Base-by-base conservation (phyloP, 2,329 filamentous ascomycete genomes). In the Talaromyces piceae region DNA sequence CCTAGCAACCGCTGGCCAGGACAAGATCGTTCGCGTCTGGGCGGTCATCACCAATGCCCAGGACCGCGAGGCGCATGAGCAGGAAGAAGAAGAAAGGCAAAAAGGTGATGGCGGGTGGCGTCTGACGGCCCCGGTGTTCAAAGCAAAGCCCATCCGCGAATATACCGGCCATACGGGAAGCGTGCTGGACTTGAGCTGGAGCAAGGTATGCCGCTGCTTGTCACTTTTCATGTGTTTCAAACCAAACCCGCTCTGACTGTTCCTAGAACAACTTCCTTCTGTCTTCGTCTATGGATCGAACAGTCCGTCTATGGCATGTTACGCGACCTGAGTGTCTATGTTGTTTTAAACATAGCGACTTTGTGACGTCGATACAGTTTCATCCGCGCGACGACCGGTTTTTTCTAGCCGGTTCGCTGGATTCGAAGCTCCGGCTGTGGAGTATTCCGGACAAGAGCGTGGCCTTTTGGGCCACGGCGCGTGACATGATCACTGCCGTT, bases 221-320 rank as follows among this genome's bases (percentile, higher is more conserved):
- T 8, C 31, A 22, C 25, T 31, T 12, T 8, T n/a, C 13, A n/a
- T 28, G n/a, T 22, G 3, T 30, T 20, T 4, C 3, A 45, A 18
- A 22, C 45, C 20, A 4, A 33, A 8, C 8, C n/a, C 2, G 20
- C 37, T 20, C 26, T 53, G 25, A 49, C 41, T 43, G 18, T 8
- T 9, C 39, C 31, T 25, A 80, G 77, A 98, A 98, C 70, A 95
- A 95, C 67, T 98, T 98, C 60, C 70, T 98, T 25, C 76, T 98
- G 13, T 96, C 91, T 3, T 94, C 91, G 0, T 95, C 91, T 0
- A 96, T 97, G 90, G 93, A 98, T 67, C 96, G 96, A 73, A 95
- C 91, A 0, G 93, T 98, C 11, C 81, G 89, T 12, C 70, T 98
- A 45, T 98, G 93, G 91, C 93, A 98, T 68, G 78, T 93, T 56